phyloP scores from a whole-genome alignment of 148 eudicot genomes.

The Nepenthes mirabilis region DNA sequence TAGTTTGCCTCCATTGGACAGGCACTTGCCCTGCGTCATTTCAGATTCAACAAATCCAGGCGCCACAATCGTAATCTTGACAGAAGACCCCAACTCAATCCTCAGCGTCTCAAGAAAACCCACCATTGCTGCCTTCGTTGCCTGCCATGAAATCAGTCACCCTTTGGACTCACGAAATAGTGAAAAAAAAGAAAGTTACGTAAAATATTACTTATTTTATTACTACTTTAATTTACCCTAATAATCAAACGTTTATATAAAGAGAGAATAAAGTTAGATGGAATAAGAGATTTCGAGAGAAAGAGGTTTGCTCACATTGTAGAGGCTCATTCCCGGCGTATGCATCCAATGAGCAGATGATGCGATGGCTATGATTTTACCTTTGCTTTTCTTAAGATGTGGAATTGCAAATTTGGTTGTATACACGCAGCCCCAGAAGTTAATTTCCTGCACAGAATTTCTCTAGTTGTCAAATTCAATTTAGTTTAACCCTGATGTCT shows the following conservation, averaged over 20 bases:
- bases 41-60: constrained; percentile 65
- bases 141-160: constrained; percentile 16
- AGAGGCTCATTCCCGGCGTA: constrained; percentile 37
- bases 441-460: constrained; percentile 31
- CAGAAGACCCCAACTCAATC: constrained; percentile 17
- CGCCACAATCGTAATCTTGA: constrained; percentile 46
- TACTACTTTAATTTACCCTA: too few relatives aligned
- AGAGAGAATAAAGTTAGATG: too few relatives aligned
- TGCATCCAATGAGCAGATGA: constrained; percentile 50
- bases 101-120: too few relatives aligned
- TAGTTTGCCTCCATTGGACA: constrained; percentile 27
- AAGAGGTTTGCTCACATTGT: constrained; percentile 25
- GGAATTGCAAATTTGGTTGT: constrained; percentile 45
- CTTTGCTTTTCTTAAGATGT: constrained; percentile 36
- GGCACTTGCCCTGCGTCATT: constrained; percentile 46
- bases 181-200: too few relatives aligned
- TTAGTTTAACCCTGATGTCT: too few relatives aligned
- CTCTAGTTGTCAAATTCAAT: too few relatives aligned
- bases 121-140: constrained; percentile 53
- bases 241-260: too few relatives aligned
- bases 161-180: too few relatives aligned
- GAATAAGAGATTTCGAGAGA: too few relatives aligned
- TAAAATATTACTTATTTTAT: too few relatives aligned
- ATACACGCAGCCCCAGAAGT: constrained; percentile 73
- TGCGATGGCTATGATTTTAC: constrained; percentile 47